Evolutionary conservation across 768 basidiomycete genomes (phyloP).

Genomic region (Basidioascus undulatus): DNA sequence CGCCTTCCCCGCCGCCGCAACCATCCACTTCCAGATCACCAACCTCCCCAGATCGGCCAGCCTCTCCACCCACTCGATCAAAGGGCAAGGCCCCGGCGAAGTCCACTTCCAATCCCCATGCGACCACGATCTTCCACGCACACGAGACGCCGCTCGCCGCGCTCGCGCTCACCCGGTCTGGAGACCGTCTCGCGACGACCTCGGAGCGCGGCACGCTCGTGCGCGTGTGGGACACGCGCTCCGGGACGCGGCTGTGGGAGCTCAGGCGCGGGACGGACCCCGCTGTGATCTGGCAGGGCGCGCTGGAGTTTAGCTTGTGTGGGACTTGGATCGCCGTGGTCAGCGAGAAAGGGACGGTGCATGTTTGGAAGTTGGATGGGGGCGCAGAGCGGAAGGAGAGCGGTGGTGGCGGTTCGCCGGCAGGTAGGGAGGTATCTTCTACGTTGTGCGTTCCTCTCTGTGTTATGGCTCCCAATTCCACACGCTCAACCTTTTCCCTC

Average conservation of each 20-base stretch:
- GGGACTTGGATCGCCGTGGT: constrained; percentile 52
- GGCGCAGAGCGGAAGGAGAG: constrained; percentile 21
- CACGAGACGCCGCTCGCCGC: constrained; percentile 58
- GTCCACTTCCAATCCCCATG: constrained; percentile 15
- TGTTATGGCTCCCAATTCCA: neutral
- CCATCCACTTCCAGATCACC: too few species aligned
- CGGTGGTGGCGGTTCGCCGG: constrained; percentile 43
- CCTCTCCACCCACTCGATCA: too few species aligned
- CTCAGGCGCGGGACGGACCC: constrained; percentile 68
- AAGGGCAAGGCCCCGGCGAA: too few species aligned
- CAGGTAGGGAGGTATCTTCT: too few species aligned
- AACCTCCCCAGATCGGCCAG: too few species aligned
- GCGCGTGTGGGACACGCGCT: constrained; percentile 55
- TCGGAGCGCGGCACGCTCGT: constrained; percentile 64
- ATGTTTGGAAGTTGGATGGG: constrained; percentile 46
- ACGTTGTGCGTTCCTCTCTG: too few species aligned
- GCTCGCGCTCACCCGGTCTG: constrained; percentile 50
- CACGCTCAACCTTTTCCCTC: neutral
- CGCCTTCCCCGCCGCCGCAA: constrained; percentile 19
- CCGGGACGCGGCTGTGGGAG: constrained; percentile 51
- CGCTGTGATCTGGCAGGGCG: constrained; percentile 69
- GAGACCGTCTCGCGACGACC: constrained; percentile 57
- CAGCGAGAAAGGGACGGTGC: constrained; percentile 89
- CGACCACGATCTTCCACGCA: constrained; percentile 58
- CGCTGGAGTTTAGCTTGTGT: constrained; percentile 76